Conservation (phyloP, 352 stramenopile species). For the Phytopythium helicoides region DNA sequence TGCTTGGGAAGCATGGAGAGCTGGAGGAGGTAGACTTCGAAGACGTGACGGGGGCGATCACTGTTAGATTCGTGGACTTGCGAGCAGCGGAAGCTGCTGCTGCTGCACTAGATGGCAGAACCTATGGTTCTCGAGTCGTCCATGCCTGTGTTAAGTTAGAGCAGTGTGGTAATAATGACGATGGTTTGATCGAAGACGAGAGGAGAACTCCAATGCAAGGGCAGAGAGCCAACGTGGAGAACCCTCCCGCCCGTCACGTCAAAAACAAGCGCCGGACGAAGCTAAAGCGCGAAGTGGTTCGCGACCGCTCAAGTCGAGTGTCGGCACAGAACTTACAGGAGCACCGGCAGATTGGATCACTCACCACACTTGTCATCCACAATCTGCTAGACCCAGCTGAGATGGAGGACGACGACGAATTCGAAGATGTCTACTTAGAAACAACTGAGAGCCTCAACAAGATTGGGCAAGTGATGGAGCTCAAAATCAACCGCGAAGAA, state of each 20-base stretch:
- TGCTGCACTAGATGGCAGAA: neutral
- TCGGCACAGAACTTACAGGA: neutral
- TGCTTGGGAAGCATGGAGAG: neutral
- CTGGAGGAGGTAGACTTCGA: neutral
- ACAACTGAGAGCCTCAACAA: neutral
- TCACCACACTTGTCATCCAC: neutral
- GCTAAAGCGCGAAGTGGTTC: neutral
- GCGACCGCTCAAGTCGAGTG: neutral
- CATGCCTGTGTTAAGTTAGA: neutral
- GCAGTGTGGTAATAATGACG: neutral
- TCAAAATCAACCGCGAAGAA: neutral
- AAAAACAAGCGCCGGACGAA: constrained; percentile 3
- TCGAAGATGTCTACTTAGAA: constrained; percentile 1
- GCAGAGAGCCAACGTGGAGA: neutral
- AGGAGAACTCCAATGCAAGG: too few species aligned
- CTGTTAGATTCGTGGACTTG: neutral
- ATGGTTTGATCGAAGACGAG: too few species aligned
- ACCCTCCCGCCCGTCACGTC: neutral
- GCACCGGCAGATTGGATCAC: neutral
- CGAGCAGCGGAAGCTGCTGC: neutral
- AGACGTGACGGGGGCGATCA: neutral
- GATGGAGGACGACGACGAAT: constrained; percentile 6
- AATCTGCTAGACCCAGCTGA: constrained; percentile 6
- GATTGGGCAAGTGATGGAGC: neutral
- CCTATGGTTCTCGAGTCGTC: neutral